Conservation (phyloP, 2,329 filamentous ascomycete species). For the Huntiella moniliformis region DNA sequence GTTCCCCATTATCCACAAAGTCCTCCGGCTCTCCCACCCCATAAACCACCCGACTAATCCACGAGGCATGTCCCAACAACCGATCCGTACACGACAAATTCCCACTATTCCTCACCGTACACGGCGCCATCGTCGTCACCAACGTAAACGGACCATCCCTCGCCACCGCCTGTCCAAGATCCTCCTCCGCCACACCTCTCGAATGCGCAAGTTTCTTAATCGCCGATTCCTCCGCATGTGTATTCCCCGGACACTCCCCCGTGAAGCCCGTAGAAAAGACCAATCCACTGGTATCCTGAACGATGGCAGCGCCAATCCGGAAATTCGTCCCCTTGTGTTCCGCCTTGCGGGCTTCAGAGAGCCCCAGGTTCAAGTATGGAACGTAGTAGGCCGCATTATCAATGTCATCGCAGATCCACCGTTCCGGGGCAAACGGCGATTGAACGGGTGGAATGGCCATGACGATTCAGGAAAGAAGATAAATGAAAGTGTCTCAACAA, state of each 20-base stretch:
- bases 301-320: slow-evolving; percentile 79
- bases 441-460: too few relatives aligned
- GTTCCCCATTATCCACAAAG: slow-evolving; percentile 73
- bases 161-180: slow-evolving; percentile 20
- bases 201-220: slow-evolving; percentile 48
- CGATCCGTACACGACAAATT: slow-evolving; percentile 63
- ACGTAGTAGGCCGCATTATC: too few relatives aligned
- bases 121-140: slow-evolving; percentile 90
- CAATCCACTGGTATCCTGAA: slow-evolving; percentile 35
- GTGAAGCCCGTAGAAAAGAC: slow-evolving; percentile 75
- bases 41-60: slow-evolving; percentile 63
- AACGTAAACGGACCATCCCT: slow-evolving; percentile 26
- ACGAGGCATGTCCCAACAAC: slow-evolving; percentile 43
- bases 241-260: slow-evolving; percentile 77
- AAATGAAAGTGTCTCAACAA: too few relatives aligned
- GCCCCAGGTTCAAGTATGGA: slow-evolving; percentile 2
- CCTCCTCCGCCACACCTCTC: slow-evolving; percentile 28
- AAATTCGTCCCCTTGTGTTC: slow-evolving; percentile 82
- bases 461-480: too few relatives aligned
- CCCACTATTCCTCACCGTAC: slow-evolving; percentile 52
- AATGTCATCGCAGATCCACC: too few relatives aligned
- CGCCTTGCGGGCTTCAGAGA: slow-evolving; percentile 19
- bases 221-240: slow-evolving; percentile 89
- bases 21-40: slow-evolving; percentile 79
- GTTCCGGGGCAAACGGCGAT: too few relatives aligned